A percentile compares a stretch with the other conserved stretches of the same genome.
Conservation (phyloP, 805 yeast genomes). For the Metschnikowia matae region DNA sequence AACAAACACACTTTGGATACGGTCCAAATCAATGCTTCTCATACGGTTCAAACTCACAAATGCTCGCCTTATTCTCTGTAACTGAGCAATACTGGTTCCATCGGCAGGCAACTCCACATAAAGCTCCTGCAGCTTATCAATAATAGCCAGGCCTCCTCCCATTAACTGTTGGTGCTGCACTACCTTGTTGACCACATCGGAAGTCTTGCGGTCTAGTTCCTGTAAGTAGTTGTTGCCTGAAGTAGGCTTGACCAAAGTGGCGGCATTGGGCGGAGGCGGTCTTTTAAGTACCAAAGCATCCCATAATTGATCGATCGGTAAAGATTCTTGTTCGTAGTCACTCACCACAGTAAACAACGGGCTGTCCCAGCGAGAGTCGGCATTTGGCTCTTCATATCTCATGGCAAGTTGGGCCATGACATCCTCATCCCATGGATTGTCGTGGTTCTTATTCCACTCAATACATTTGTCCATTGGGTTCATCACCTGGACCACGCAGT, state of each 20-base stretch:
- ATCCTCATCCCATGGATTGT: slow-evolving; percentile 58
- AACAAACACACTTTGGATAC: slow-evolving; percentile 70
- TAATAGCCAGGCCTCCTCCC: slow-evolving; percentile 48
- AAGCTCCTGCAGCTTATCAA: slow-evolving; percentile 41
- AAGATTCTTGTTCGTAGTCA: slow-evolving; percentile 42
- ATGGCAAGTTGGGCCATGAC: slow-evolving; percentile 65
- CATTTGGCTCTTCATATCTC: slow-evolving; percentile 92
- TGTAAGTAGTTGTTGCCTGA: slow-evolving; percentile 71
- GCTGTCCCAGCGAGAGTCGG: slow-evolving; percentile 85
- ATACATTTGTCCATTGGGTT: slow-evolving; percentile 59
- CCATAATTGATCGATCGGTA: slow-evolving; percentile 69
- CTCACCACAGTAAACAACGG: slow-evolving; percentile 73
- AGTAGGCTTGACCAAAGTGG: slow-evolving; percentile 80
- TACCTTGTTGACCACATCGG: slow-evolving; percentile 56
- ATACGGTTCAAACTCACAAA: slow-evolving; percentile 78
- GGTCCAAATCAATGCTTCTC: slow-evolving; percentile 63
- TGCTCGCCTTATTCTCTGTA: slow-evolving; percentile 80
- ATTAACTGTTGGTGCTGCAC: slow-evolving; percentile 57
- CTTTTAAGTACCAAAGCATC: slow-evolving; percentile 54
- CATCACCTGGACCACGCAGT: slow-evolving; percentile 77
- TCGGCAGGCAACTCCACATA: slow-evolving; percentile 60
- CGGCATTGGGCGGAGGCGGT: slow-evolving; percentile 75
- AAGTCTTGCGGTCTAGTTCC: slow-evolving; percentile 70
- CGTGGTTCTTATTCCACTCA: slow-evolving; percentile 52
- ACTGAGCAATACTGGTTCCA: slow-evolving; percentile 63